Conservation (phyloP, 257 asterid species). For the Solanum piurae region DNA sequence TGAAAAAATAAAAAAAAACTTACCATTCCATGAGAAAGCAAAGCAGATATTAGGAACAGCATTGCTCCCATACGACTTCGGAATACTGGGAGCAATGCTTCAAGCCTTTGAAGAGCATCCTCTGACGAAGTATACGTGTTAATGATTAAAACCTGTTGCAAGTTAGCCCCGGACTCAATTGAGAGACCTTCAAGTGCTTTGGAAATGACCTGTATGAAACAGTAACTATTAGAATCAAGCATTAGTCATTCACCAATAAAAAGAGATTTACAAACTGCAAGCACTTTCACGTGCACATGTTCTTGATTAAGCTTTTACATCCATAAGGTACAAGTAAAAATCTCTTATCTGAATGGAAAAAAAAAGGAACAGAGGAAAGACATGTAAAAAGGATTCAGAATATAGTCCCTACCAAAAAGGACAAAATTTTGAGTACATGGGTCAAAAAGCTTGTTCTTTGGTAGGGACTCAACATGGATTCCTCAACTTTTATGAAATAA, state of each 20-base stretch:
- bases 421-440: neutral
- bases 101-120: slow-evolving; percentile 50
- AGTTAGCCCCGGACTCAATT: slow-evolving; percentile 67
- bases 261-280: neutral
- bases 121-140: slow-evolving; percentile 40
- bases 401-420: neutral
- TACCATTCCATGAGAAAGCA: slow-evolving; percentile 94
- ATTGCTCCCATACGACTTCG: slow-evolving; percentile 95
- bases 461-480: neutral
- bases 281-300: neutral
- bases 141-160: slow-evolving; percentile 60
- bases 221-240: neutral
- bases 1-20: neutral
- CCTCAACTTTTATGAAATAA: neutral
- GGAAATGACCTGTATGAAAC: slow-evolving; percentile 41
- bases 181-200: slow-evolving; percentile 64
- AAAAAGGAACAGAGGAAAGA: neutral
- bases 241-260: neutral
- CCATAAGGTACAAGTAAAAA: neutral
- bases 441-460: neutral
- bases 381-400: neutral
- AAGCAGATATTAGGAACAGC: slow-evolving; percentile 84
- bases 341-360: neutral
- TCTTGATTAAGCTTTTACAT: neutral
- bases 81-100: slow-evolving; percentile 65